These are phyloP conservation scores for Torrubiellomyces zombiae DNA, from an alignment of 2,329 filamentous ascomycete species.

Conservation along the genomic window DNA sequence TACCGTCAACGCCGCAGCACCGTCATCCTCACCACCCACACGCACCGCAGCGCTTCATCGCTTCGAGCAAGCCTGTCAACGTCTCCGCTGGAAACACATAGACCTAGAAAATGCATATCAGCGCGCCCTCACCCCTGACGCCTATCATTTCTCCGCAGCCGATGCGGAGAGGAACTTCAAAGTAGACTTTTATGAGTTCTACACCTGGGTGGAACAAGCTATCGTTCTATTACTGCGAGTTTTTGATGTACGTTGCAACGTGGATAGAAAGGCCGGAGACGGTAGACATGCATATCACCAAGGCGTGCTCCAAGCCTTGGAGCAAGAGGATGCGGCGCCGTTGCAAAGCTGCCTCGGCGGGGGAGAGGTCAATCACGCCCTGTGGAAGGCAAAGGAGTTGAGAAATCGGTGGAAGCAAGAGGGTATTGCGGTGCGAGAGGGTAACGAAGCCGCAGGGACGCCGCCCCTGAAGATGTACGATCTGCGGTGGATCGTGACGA, in stretches of 20 bases:
- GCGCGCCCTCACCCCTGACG: constrained; percentile 25
- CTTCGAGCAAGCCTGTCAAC: constrained; percentile 42
- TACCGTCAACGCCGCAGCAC: neutral
- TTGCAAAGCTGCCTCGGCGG: constrained; percentile 37
- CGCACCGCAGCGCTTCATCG: constrained; percentile 25
- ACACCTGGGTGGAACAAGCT: constrained; percentile 54
- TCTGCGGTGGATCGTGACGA: constrained; percentile 39
- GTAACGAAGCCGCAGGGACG: constrained; percentile 15
- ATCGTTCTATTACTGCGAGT: constrained; percentile 50
- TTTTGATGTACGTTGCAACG: constrained; percentile 39
- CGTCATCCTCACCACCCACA: neutral
- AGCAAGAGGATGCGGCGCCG: constrained; percentile 39
- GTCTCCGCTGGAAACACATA: constrained; percentile 46
- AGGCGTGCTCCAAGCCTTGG: constrained; percentile 48
- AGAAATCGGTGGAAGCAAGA: constrained; percentile 59
- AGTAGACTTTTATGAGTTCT: constrained; percentile 63
- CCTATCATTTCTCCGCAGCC: constrained; percentile 16
- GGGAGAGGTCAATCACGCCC: constrained; percentile 37
- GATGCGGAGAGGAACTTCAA: constrained; percentile 56
- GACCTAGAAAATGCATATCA: constrained; percentile 40
- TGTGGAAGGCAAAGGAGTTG: constrained; percentile 51
- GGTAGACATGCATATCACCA: constrained; percentile 45
- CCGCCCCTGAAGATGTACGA: constrained; percentile 40
- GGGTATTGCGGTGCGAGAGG: too few relatives aligned
- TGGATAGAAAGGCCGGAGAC: constrained; percentile 16